Evolutionary conservation across 2,329 filamentous ascomycete genomes (phyloP).

Genomic region (Fusarium veterinarium): DNA sequence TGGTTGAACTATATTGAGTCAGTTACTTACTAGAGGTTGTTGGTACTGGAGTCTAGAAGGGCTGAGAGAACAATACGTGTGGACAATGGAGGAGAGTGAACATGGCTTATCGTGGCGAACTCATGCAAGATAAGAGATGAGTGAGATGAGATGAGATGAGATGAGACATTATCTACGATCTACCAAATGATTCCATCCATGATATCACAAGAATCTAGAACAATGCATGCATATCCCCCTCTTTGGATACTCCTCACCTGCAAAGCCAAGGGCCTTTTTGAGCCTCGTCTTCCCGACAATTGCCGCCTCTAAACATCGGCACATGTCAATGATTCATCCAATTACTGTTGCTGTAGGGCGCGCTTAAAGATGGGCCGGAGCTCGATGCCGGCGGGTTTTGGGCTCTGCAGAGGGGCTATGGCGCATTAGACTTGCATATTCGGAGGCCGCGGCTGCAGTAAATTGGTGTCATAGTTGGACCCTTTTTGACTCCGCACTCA

Average conservation of each 20-base stretch:
- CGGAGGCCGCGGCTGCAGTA: conserved; percentile 14
- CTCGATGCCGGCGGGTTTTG: neutral
- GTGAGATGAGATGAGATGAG: neutral
- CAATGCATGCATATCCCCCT: conserved; percentile 7
- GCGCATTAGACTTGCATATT: conserved; percentile 10
- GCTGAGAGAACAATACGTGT: neutral
- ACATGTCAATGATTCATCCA: conserved; percentile 12
- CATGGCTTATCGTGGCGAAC: neutral
- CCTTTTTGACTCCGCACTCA: conserved; percentile 21
- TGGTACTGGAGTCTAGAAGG: neutral
- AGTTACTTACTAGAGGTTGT: neutral
- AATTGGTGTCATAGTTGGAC: neutral
- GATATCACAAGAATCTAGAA: conserved; percentile 18
- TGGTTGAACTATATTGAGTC: conserved; percentile 11
- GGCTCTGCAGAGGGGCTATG: conserved; percentile 1
- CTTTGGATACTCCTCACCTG: conserved; percentile 24
- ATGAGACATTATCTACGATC: neutral
- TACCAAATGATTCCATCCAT: conserved; percentile 23
- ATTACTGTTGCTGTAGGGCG: conserved; percentile 6
- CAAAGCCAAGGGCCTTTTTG: conserved; percentile 1
- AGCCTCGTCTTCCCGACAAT: conserved; percentile 40
- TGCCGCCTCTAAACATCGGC: conserved; percentile 28
- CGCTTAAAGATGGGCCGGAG: conserved; percentile 30
- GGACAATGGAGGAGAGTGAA: neutral
- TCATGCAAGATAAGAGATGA: neutral